Base-by-base conservation (phyloP, 2,329 filamentous ascomycete genomes). In the Aspergillus tubingensis region DNA sequence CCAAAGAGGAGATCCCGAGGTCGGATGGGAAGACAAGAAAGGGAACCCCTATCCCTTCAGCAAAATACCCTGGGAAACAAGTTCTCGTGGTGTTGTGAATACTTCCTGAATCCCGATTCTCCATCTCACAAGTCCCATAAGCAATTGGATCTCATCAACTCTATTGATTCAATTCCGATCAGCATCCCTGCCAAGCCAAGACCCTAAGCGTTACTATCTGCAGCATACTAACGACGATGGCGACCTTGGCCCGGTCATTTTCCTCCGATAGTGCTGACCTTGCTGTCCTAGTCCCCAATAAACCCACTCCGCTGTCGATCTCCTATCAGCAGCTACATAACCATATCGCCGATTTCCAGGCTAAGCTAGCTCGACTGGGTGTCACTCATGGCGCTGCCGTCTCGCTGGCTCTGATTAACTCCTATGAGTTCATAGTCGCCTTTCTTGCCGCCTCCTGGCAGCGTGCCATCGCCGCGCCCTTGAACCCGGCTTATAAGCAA, bases 381-480 rank as follows among this genome's bases (percentile, higher is more conserved):
- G 86, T 96, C 64, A 81, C 83, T 59, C 83, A 85, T 47, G 83
- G 84, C 65, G 85, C 88, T 13, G 88, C 91, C 50, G 91, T 96
- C 55, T 95, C 91, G 51, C 92, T 96, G 73, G 90, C 91, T 27
- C 84, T 92, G 17, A 85, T 89, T 61, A 96, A 96, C 80, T 92
- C 89, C 56, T 93, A 92, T 77, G 91, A 93, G 76, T 95, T 96
- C 78, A 90, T 96, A 72, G 87, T 95, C 59, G 88, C 91, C 2
- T 96, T 96, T 78, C 84, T 96, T 48, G 91, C 91, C n/a, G 85
- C 88, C 17, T 86, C 91, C n/a, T 92, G 89, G 86, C 91, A 95
- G 80, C 85, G 92, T 69, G 90, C 83, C 30, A 89, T 95, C 67
- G 91, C 91, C 7, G 92, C 92, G 3, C 92, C 91, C n/a, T 81